These are phyloP conservation scores for Aspergillus brasiliensis DNA, from an alignment of 2,329 filamentous ascomycete genomes.

Conservation along the genomic window DNA sequence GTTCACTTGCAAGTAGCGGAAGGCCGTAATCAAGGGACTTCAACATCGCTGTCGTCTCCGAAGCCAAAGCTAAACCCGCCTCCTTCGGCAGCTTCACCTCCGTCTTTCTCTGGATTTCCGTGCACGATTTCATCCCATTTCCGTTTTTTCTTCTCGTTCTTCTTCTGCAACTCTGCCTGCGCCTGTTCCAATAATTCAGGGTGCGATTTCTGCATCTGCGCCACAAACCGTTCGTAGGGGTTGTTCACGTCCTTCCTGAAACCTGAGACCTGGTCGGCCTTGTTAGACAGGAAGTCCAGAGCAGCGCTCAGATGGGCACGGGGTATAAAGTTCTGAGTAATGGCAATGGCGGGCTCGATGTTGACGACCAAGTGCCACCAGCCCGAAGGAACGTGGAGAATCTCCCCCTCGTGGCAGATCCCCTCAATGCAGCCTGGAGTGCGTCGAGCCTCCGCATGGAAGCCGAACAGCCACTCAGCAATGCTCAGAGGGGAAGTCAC, in stretches of 20 bases:
- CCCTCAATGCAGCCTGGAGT: conserved; percentile 81
- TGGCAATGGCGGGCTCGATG: conserved; percentile 76
- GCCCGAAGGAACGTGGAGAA: conserved; percentile 87
- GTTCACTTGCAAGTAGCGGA: neutral
- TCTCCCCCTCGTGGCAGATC: conserved; percentile 79
- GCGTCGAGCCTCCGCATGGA: conserved; percentile 78
- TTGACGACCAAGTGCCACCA: conserved; percentile 99
- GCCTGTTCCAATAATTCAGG: conserved; percentile 70
- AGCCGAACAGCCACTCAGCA: conserved; percentile 91
- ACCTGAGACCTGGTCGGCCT: conserved; percentile 82
- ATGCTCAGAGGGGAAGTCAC: conserved; percentile 93
- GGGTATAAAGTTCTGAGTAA: conserved; percentile 96
- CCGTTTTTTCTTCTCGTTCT: conserved; percentile 67
- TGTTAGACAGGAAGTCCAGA: conserved; percentile 77
- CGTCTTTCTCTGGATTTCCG: conserved; percentile 46
- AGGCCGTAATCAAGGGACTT: conserved; percentile 44
- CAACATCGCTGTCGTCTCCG: conserved; percentile 57
- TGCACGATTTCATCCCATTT: conserved; percentile 84
- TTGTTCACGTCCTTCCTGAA: conserved; percentile 73
- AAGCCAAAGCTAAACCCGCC: conserved; percentile 67
- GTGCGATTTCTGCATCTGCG: conserved; percentile 63
- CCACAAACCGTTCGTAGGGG: conserved; percentile 74
- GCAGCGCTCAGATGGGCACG: conserved; percentile 71
- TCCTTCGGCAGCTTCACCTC: conserved; percentile 26
- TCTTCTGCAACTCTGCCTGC: conserved; percentile 65